Conservation (phyloP, 2,329 filamentous ascomycete species). For the Exophiala spinifera region DNA sequence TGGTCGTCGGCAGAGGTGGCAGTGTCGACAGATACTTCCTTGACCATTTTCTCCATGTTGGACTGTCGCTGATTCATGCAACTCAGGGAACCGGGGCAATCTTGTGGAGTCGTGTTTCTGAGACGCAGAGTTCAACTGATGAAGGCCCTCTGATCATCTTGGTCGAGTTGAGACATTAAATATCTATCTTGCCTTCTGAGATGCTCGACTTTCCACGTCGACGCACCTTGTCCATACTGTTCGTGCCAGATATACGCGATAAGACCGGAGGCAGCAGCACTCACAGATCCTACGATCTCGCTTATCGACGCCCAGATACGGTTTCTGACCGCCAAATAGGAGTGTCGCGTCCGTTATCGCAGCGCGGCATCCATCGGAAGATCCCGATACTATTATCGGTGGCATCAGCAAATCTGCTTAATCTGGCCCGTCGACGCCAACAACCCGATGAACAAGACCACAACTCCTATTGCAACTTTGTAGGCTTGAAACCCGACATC, state of each 20-base stretch:
- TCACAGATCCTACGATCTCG: neutral
- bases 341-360: constrained; percentile 3
- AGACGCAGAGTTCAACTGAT: neutral
- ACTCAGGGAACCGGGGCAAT: too few species aligned
- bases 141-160: neutral
- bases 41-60: constrained; percentile 13
- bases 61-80: too few species aligned
- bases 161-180: constrained; percentile 6
- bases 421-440: neutral
- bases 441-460: neutral
- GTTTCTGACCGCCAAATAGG: constrained; percentile 2
- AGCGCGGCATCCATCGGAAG: neutral
- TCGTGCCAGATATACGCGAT: constrained; percentile 3
- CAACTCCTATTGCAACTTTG: neutral
- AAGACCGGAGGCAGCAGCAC: neutral
- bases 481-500: neutral
- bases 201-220: neutral
- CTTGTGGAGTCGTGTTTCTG: constrained; percentile 1
- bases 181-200: constrained; percentile 6
- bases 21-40: constrained; percentile 6
- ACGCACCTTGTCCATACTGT: neutral
- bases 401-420: neutral
- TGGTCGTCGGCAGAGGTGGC: constrained; percentile 2
- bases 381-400: constrained; percentile 3
- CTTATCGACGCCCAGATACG: neutral